Evolutionary conservation across 2,329 filamentous ascomycete genomes (phyloP).

Genomic region (Fusarium lateritium): DNA sequence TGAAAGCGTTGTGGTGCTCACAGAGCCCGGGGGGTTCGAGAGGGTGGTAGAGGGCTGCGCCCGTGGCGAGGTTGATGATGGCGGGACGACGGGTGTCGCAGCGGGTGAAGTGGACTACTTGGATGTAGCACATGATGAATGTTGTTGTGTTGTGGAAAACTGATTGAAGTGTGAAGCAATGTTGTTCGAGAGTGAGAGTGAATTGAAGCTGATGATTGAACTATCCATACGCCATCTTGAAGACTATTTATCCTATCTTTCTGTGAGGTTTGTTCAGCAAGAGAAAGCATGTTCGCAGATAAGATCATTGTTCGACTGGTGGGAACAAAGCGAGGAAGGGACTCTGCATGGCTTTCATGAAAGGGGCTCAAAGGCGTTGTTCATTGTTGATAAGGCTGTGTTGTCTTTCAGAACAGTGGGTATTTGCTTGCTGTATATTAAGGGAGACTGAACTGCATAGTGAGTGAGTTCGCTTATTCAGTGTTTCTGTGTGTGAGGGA

Average conservation of each 20-base stretch:
- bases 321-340: constrained; percentile 9
- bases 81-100: constrained; percentile 37
- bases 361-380: constrained; percentile 7
- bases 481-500: not conserved
- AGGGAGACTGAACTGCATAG: not conserved
- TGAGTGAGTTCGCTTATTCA: not conserved
- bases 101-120: constrained; percentile 22
- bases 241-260: constrained; percentile 11
- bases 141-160: not conserved
- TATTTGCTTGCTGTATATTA: not conserved
- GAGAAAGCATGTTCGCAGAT: not conserved
- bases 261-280: not conserved
- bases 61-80: constrained; percentile 8
- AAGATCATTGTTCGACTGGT: not conserved
- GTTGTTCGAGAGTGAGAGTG: not conserved
- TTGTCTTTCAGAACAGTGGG: not conserved
- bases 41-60: constrained; percentile 24
- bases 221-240: not conserved
- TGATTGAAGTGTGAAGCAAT: too few species aligned
- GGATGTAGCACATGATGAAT: constrained; percentile 28
- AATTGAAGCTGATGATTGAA: not conserved
- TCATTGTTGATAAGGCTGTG: not conserved
- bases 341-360: not conserved
- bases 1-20: not conserved
- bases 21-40: constrained; percentile 23